Conservation (phyloP, 2,329 filamentous ascomycete species). For the Penicillium fuscoglaucum region DNA sequence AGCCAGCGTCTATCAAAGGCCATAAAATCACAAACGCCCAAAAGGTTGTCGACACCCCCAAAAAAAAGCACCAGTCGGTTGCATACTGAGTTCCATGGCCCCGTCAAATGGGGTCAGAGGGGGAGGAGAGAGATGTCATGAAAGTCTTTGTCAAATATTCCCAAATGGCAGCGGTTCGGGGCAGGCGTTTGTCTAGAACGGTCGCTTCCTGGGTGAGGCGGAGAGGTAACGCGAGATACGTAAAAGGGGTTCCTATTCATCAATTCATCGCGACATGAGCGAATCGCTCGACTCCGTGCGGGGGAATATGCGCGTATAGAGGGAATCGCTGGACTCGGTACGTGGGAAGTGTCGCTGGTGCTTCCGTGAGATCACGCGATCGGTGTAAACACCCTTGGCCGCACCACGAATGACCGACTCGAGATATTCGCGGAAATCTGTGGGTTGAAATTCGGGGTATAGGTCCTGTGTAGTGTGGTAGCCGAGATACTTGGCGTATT, state of each 20-base stretch:
- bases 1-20: slow-evolving; percentile 20
- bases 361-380: slow-evolving; percentile 38
- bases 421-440: slow-evolving; percentile 43
- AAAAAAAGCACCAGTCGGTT: slow-evolving; percentile 18
- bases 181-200: slow-evolving; percentile 12
- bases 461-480: slow-evolving; percentile 55
- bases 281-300: slow-evolving; percentile 40
- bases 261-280: slow-evolving; percentile 35
- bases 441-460: slow-evolving; percentile 53
- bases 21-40: slow-evolving; percentile 23
- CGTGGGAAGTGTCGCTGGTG: slow-evolving; percentile 40
- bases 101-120: slow-evolving; percentile 12
- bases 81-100: slow-evolving; percentile 12
- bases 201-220: slow-evolving; percentile 9
- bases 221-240: slow-evolving; percentile 6
- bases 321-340: slow-evolving; percentile 39
- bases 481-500: slow-evolving; percentile 56
- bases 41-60: slow-evolving; percentile 20
- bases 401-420: slow-evolving; percentile 46
- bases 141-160: slow-evolving; percentile 18
- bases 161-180: slow-evolving; percentile 6
- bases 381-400: slow-evolving; percentile 39
- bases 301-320: slow-evolving; percentile 39
- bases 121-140: slow-evolving; percentile 15
- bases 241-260: slow-evolving; percentile 3